phyloP scores from a whole-genome alignment of 305 asterid genomes.

The Fraxinus baroniana region DNA sequence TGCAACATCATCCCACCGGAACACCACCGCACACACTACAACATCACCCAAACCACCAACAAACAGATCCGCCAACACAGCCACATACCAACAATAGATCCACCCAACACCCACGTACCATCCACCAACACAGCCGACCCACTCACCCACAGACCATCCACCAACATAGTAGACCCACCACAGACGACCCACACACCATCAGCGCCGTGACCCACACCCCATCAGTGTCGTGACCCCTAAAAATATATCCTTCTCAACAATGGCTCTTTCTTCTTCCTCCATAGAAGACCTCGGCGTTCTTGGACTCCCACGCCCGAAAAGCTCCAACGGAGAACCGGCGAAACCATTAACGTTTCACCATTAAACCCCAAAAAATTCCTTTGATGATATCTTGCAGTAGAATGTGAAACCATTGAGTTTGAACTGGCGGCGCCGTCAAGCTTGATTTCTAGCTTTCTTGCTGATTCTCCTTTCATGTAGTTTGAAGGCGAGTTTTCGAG shows the following conservation, averaged over 20 bases:
- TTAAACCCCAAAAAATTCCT: conserved; percentile 23
- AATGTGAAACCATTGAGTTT: conserved; percentile 11
- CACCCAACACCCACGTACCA: too few species aligned
- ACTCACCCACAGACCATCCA: too few species aligned
- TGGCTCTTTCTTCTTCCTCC: conserved; percentile 63
- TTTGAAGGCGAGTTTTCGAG: conserved; percentile 45
- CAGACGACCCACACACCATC: too few species aligned
- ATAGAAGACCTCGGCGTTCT: conserved; percentile 39
- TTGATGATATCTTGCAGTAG: conserved; percentile 17
- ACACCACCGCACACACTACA: too few species aligned
- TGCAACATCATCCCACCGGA: too few species aligned
- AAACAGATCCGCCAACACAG: too few species aligned
- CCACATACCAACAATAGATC: too few species aligned
- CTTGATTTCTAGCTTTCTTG: conserved; percentile 58
- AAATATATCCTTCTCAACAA: conserved; percentile 43
- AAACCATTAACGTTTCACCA: conserved; percentile 39
- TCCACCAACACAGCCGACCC: too few species aligned
- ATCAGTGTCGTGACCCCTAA: too few species aligned
- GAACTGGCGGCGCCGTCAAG: conserved; percentile 16
- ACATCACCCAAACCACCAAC: too few species aligned
- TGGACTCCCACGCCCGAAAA: conserved; percentile 50
- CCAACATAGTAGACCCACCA: too few species aligned
- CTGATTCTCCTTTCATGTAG: conserved; percentile 65
- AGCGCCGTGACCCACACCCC: too few species aligned
- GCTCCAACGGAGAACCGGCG: conserved; percentile 73